Evolutionary conservation across 805 yeast genomes (phyloP).

Genomic region (Martiniozyma abietophila): DNA sequence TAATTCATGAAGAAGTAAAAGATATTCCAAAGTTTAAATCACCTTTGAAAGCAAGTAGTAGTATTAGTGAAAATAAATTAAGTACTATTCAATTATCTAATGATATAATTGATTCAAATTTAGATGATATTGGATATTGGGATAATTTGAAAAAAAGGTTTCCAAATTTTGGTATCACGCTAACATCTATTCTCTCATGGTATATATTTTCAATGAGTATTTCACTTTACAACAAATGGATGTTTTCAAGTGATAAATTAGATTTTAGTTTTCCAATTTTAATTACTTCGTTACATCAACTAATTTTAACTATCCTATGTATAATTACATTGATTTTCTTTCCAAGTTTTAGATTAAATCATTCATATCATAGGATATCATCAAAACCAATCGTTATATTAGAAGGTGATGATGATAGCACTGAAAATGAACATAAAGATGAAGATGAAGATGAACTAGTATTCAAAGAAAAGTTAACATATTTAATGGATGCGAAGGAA

Average conservation of each 20-base stretch:
- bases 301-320: constrained; percentile 52
- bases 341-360: constrained; percentile 41
- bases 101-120: no score
- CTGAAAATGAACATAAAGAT: constrained; percentile 4
- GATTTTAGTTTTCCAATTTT: constrained; percentile 78
- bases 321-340: constrained; percentile 32
- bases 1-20: no score
- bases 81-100: no score
- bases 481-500: constrained; percentile 26
- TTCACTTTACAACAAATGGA: constrained; percentile 90
- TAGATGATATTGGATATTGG: no score
- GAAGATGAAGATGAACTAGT: constrained; percentile 2
- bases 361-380: not conserved
- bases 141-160: constrained; percentile 14
- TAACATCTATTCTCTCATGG: constrained; percentile 37
- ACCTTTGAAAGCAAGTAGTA: no score
- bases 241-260: constrained; percentile 72
- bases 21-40: no score
- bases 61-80: no score
- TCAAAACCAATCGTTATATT: not conserved
- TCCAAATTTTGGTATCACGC: constrained; percentile 22
- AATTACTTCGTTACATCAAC: constrained; percentile 79
- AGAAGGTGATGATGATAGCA: not conserved
- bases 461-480: constrained; percentile 6
- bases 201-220: constrained; percentile 59